Conservation (phyloP, 192 early-diverging fungal genomes). For the Coemansia sp. region DNA sequence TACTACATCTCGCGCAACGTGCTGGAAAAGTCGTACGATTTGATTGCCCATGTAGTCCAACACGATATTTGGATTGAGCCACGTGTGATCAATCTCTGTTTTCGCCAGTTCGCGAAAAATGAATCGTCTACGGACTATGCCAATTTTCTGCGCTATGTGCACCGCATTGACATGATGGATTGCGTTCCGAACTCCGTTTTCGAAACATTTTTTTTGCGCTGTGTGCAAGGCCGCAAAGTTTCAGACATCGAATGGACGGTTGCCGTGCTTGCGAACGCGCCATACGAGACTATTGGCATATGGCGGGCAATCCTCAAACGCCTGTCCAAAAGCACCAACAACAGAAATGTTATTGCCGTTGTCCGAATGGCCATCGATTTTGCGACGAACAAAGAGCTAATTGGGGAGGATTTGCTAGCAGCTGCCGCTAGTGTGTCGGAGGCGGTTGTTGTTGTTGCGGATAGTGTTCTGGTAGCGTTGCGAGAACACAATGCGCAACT, state of each 20-base stretch:
- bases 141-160: constrained; percentile 50
- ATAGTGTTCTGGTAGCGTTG: constrained; percentile 16
- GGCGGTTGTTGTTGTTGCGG: constrained; percentile 18
- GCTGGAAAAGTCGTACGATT: constrained; percentile 13
- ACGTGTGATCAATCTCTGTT: constrained; percentile 16
- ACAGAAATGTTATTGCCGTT: constrained; percentile 10
- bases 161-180: constrained; percentile 18
- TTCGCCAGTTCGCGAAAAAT: constrained; percentile 17
- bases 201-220: constrained; percentile 18
- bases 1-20: constrained; percentile 31
- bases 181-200: constrained; percentile 18
- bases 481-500: neutral
- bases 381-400: neutral
- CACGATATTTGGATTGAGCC: constrained; percentile 25
- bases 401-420: constrained; percentile 16
- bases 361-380: constrained; percentile 8
- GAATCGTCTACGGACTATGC: constrained; percentile 17
- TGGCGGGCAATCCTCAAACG: constrained; percentile 22
- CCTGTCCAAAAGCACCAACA: constrained; percentile 7
- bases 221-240: constrained; percentile 16
- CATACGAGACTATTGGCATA: neutral
- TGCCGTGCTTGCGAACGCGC: constrained; percentile 1
- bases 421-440: constrained; percentile 3
- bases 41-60: constrained; percentile 35
- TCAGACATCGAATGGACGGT: constrained; percentile 43